Conservation (phyloP, 495 filamentous ascomycete species). For the Penicillium canescens region DNA sequence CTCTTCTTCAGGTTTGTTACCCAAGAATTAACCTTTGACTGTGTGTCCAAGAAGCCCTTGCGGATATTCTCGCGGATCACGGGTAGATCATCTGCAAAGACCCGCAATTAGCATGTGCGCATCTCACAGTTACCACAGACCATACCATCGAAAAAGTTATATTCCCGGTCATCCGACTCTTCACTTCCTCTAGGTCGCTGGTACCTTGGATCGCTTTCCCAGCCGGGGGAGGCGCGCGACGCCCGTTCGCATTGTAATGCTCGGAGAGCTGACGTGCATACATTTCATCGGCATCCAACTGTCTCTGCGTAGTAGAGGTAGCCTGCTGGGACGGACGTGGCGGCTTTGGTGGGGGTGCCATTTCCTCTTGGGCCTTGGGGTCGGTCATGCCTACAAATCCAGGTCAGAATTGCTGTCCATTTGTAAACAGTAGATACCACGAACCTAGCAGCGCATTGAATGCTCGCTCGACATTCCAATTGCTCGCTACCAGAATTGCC, state of each 20-base stretch:
- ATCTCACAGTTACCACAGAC: background rate
- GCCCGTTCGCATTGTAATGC: slow-evolving; percentile 69
- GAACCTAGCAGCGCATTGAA: slow-evolving; percentile 91
- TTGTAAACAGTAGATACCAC: slow-evolving; percentile 13
- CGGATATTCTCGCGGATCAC: slow-evolving; percentile 90
- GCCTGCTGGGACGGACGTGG: slow-evolving; percentile 59
- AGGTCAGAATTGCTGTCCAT: slow-evolving; percentile 4
- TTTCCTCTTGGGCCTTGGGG: slow-evolving; percentile 75
- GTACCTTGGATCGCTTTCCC: slow-evolving; percentile 45
- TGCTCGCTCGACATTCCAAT: slow-evolving; percentile 85
- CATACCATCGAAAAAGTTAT: slow-evolving; percentile 85
- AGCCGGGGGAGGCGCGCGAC: slow-evolving; percentile 38
- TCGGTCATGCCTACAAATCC: slow-evolving; percentile 78
- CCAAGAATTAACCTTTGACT: slow-evolving; percentile 90
- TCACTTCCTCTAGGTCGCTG: slow-evolving; percentile 34
- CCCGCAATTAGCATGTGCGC: slow-evolving; percentile 8
- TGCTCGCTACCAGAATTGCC: slow-evolving; percentile 83
- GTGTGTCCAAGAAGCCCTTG: slow-evolving; percentile 94
- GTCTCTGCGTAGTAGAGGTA: slow-evolving; percentile 64
- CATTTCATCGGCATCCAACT: slow-evolving; percentile 86
- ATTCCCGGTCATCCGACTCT: slow-evolving; percentile 62
- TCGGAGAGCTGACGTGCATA: slow-evolving; percentile 93
- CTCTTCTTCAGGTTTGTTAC: slow-evolving; percentile 86
- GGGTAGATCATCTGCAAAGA: slow-evolving; percentile 75
- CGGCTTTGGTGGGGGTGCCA: slow-evolving; percentile 65